Base-by-base conservation (phyloP, 176 grass and related monocot species). In the Aegilops umbellulata region DNA sequence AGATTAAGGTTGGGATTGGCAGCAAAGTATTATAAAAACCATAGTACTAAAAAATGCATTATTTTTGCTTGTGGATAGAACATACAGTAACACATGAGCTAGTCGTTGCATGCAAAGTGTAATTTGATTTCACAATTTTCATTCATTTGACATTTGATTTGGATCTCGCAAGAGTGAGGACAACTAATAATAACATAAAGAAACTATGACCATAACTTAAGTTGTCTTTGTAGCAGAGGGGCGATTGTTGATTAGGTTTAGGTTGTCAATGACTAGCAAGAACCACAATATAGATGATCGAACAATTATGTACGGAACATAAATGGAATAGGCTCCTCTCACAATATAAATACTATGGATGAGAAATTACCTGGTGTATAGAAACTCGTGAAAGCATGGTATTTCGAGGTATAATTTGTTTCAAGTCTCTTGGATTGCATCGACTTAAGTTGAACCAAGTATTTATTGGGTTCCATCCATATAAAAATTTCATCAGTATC, bases 401-500 rank as follows among this genome's bases (percentile, higher is more conserved):
- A 79, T 0, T 2, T 1, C 16, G 2, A 5, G 0, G 0, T 0
- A 61, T 0, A 0, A 25, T 2, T 2, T 4, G 6, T 79, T 44
- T 10, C 10, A 63, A 17, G 57, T 34, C 11, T 79, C 32, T 26
- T 25, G 57, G 23, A 62, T 61, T 79, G 57, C 77, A 41, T 79
- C 0, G 57, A 25, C 4, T 63, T 58, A 23, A 79, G 57, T 41
- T 79, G 57, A 69, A 87, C 23, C 30, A 31, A 15, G 62, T 71
- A 49, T 2, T 64, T 29, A 46, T n/a, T 22, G 11, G 11, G 5
- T 2, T 60, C 9, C 19, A 38, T 1, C 38, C 5, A 1, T 5
- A 55, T 12, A 22, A 71, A 32, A 9, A 30, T 19, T 24, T 8
- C 35, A 78, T 49, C 32, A 15, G 1, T n/a, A 14, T 87, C 42